Evolutionary conservation across 2,329 filamentous ascomycete genomes (phyloP).

Genomic region (Diaporthe sp.): DNA sequence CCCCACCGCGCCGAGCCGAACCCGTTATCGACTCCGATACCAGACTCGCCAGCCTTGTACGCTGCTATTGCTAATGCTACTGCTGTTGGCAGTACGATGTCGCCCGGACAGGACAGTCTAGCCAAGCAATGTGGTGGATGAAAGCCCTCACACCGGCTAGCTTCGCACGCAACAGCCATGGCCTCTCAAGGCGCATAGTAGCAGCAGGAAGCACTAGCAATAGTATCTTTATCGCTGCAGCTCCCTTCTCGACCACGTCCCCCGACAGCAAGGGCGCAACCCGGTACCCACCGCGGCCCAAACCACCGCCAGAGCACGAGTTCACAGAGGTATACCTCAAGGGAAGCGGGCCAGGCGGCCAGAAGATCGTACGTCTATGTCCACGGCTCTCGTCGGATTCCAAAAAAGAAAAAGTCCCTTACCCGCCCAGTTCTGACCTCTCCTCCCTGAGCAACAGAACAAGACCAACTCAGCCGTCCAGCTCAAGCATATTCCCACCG

Average conservation of each 20-base stretch:
- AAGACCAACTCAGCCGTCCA: slow-evolving; percentile 98
- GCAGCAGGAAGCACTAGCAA: neutral
- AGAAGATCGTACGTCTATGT: slow-evolving; percentile 82
- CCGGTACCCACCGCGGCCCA: slow-evolving; percentile 76
- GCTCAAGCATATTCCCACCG: slow-evolving; percentile 89
- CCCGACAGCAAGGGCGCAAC: slow-evolving; percentile 67
- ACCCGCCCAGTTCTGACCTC: neutral
- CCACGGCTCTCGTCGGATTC: no score
- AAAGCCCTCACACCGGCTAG: neutral
- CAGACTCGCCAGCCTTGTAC: neutral
- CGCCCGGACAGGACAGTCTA: slow-evolving; percentile 3
- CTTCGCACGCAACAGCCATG: slow-evolving; percentile 15
- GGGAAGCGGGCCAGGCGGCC: slow-evolving; percentile 91
- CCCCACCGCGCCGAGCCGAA: slow-evolving; percentile 22
- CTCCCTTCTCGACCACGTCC: slow-evolving; percentile 52
- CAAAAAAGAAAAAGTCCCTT: no score
- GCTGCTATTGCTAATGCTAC: neutral
- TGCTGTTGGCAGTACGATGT: slow-evolving; percentile 4
- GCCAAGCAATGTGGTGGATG: slow-evolving; percentile 35
- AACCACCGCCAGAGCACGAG: slow-evolving; percentile 80
- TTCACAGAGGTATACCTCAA: slow-evolving; percentile 90
- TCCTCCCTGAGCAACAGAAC: slow-evolving; percentile 68
- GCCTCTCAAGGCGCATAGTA: neutral
- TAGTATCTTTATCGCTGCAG: neutral
- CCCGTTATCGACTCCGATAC: slow-evolving; percentile 5